These are phyloP conservation scores for Spongispora temasekensis DNA, from an alignment of 1,284 basidiomycete species.

Conservation along the genomic window DNA sequence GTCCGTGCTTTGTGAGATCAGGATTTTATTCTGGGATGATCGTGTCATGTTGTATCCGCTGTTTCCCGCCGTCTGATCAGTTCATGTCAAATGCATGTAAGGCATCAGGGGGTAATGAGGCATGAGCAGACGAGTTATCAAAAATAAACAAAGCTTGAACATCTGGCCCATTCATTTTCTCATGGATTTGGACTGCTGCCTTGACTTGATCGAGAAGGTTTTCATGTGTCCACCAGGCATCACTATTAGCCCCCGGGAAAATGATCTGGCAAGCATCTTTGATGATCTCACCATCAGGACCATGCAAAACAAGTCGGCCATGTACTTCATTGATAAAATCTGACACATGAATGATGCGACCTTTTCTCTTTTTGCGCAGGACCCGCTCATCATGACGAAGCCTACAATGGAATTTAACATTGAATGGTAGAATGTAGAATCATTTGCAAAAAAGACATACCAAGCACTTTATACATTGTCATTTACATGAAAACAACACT, in stretches of 20 bases:
- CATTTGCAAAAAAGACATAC: not conserved
- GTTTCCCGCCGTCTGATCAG: not conserved
- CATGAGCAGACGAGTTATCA: too few relatives aligned
- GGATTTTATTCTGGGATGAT: not conserved
- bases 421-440: not conserved
- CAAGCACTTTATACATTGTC: not conserved
- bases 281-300: not conserved
- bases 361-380: not conserved
- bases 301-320: not conserved
- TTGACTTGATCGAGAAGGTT: too few relatives aligned
- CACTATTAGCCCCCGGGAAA: too few relatives aligned
- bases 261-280: not conserved
- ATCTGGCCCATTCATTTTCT: not conserved
- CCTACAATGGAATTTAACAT: not conserved
- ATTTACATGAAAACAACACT: not conserved
- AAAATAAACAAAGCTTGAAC: too few relatives aligned
- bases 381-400: not conserved
- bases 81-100: conserved; percentile 1
- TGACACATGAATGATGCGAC: not conserved
- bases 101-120: too few relatives aligned
- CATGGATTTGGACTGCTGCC: not conserved
- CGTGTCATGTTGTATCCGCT: not conserved
- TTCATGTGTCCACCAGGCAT: too few relatives aligned
- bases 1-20: not conserved
- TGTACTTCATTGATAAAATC: not conserved